A percentile compares a stretch with the other conserved stretches of the same genome.
phyloP scores from a whole-genome alignment of 306 rosid genomes.

The Sicyos edulis region DNA sequence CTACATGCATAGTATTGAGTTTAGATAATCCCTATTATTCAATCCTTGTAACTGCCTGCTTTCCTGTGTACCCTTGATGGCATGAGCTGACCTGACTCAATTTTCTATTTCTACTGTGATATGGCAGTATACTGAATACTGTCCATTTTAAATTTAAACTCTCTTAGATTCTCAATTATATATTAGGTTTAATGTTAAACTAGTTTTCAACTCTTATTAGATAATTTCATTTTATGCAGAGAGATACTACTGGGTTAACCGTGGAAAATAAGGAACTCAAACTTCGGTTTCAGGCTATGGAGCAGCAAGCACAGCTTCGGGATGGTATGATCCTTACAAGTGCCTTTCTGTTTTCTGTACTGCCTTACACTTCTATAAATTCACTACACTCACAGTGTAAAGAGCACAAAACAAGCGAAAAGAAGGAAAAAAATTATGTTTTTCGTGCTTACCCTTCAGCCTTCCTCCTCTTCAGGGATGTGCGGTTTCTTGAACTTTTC shows the following conservation, averaged over 20 bases:
- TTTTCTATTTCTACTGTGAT: neutral
- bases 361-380: neutral
- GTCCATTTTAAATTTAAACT: neutral
- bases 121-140: too few species aligned
- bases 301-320: constrained; percentile 79
- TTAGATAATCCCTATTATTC: neutral
- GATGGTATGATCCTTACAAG: constrained; percentile 48
- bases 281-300: constrained; percentile 72
- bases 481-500: neutral
- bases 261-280: constrained; percentile 84
- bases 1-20: neutral
- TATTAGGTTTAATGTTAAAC: neutral
- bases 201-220: neutral
- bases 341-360: neutral
- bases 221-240: constrained; percentile 46
- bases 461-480: neutral
- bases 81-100: neutral
- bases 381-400: neutral
- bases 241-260: constrained; percentile 68
- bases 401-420: neutral
- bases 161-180: too few species aligned
- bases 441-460: neutral
- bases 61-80: neutral
- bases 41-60: neutral
- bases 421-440: neutral